These are phyloP conservation scores for Lentinula detonsa DNA, from an alignment of 768 basidiomycete genomes.

Conservation along the genomic window DNA sequence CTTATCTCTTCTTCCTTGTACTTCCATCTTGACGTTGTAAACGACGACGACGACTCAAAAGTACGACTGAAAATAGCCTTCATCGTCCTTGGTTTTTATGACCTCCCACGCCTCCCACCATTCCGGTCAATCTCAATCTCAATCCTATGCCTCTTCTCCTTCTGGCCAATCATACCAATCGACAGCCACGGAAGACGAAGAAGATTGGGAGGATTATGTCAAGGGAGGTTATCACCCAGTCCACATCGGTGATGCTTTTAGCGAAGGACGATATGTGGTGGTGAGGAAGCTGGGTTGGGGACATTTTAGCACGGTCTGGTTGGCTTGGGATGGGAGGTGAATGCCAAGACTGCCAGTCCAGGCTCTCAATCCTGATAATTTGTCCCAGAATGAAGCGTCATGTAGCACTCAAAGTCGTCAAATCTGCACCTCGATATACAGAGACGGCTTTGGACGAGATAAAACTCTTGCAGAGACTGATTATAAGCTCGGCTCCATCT, in stretches of 20 bases:
- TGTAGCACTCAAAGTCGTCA: slow-evolving; percentile 98
- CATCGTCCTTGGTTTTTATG: neutral
- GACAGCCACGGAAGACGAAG: slow-evolving; percentile 87
- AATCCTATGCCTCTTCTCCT: slow-evolving; percentile 42
- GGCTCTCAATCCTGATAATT: slow-evolving; percentile 4
- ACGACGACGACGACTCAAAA: neutral
- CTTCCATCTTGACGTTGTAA: neutral
- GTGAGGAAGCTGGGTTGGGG: slow-evolving; percentile 96
- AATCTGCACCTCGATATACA: slow-evolving; percentile 94
- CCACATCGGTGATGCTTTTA: slow-evolving; percentile 88
- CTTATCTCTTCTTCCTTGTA: neutral
- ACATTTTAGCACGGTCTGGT: slow-evolving; percentile 93
- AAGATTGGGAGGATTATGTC: slow-evolving; percentile 86
- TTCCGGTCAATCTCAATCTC: neutral
- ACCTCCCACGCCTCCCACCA: neutral
- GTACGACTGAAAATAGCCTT: neutral
- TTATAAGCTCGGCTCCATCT: slow-evolving; percentile 69
- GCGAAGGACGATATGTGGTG: slow-evolving; percentile 80
- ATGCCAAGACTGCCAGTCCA: slow-evolving; percentile 13
- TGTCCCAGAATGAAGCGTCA: slow-evolving; percentile 79
- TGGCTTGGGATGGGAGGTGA: slow-evolving; percentile 77
- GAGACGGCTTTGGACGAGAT: slow-evolving; percentile 99
- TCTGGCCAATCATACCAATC: slow-evolving; percentile 37
- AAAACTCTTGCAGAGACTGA: slow-evolving; percentile 92
- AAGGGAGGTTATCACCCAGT: slow-evolving; percentile 89